phyloP scores from a whole-genome alignment of 805 yeast genomes.

The Cyberlindnera misumaiensis region DNA sequence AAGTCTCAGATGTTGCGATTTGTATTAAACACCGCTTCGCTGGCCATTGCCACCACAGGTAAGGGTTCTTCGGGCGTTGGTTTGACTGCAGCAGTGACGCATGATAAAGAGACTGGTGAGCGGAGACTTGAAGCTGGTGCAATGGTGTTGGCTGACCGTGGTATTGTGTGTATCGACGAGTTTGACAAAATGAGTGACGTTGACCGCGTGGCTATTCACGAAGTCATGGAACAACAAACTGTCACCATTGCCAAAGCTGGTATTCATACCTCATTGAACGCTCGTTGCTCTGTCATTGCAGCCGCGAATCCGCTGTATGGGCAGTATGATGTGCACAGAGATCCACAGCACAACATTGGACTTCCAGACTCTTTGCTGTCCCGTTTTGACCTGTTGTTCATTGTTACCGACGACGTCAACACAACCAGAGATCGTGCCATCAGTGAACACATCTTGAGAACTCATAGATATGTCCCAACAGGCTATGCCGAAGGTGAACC shows the following conservation, averaged over 20 bases:
- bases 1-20: constrained; percentile 93
- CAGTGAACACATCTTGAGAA: constrained; percentile 89
- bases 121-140: constrained; percentile 97
- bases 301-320: constrained; percentile 98
- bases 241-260: constrained; percentile 98
- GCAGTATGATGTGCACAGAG: constrained; percentile 91
- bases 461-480: constrained; percentile 84
- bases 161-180: constrained; percentile 97
- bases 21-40: constrained; percentile 88
- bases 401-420: constrained; percentile 91
- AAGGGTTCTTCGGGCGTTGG: constrained; percentile 99
- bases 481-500: constrained; percentile 94
- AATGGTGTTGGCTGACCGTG: constrained; percentile 96
- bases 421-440: constrained; percentile 79
- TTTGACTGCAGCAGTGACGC: constrained; percentile 96
- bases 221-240: constrained; percentile 99
- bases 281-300: constrained; percentile 93
- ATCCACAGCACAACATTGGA: constrained; percentile 94
- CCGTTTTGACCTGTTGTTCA: constrained; percentile 92
- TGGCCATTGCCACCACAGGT: constrained; percentile 98
- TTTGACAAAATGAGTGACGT: constrained; percentile 96
- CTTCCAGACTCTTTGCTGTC: constrained; percentile 93
- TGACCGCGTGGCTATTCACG: constrained; percentile 97
- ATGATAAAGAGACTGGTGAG: constrained; percentile 96
- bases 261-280: constrained; percentile 91